Base-by-base conservation (phyloP, 2,329 filamentous ascomycete species). In the Helotiales sp. region DNA sequence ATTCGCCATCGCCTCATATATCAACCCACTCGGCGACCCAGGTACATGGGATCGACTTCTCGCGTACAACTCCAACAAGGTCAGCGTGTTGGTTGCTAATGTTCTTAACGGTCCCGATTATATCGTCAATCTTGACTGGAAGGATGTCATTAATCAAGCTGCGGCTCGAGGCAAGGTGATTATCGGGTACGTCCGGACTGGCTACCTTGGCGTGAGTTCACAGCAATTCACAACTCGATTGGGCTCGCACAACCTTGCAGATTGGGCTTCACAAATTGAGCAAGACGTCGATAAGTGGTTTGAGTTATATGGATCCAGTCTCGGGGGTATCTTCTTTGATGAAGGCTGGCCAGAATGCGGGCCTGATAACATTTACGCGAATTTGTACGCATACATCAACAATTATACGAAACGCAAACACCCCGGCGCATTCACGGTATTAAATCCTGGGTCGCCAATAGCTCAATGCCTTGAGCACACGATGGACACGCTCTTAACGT, bases 301-400 rank as follows among this genome's bases (percentile, higher is more conserved):
- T 49, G 15, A 57, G 40, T 10, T 60, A 24, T 59, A 61, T 50
- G n/a, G n/a, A n/a, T n/a, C 17, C 57, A 72, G 32, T 13, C 70
- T 78, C 17, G 76, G 75, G 22, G 76, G 75, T 20, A 78, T 78
- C 67, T 77, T 78, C 59, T 78, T 78, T 59, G 74, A 78, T 60
- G 74, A 77, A 47, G 76, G 74, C n/a, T 77, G 72, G 73, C 65
- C 61, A 8, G 66, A 75, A 60, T 78, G 75, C 57, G 75, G 75
- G 1, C 52, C 57, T 24, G 69, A 74, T 50, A 77, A 76, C 67
- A 22, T 68, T 11, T 77, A 75, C 61, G 69, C 69, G 3, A 69
- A 77, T 11, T 50, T 78, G 8, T 78, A 78, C 67, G 65, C 43
- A 1, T 64, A 69, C 30, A 74, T 76, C 69, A 75, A 71, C 62